Conservation (phyloP, 2,329 filamentous ascomycete species). For the Colletotrichum somersetense region DNA sequence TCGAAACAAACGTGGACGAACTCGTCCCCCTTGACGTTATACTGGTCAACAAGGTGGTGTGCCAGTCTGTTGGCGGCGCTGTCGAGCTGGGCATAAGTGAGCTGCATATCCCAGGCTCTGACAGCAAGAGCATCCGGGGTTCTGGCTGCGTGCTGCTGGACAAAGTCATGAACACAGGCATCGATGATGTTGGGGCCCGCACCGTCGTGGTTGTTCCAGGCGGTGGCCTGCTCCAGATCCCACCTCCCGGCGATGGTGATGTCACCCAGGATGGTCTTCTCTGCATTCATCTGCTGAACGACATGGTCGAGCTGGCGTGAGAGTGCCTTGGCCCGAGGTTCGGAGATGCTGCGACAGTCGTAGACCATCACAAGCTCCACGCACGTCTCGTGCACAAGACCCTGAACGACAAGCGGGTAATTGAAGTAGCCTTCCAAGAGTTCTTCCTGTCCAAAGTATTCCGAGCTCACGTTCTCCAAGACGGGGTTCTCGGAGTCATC, state of each 20-base stretch:
- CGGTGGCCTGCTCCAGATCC: constrained; percentile 13
- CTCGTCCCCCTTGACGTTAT: neutral
- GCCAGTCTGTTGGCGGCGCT: constrained; percentile 28
- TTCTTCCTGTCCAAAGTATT: constrained; percentile 16
- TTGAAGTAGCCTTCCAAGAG: constrained; percentile 26
- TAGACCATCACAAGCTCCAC: constrained; percentile 11
- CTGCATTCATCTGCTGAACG: constrained; percentile 16
- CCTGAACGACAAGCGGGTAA: constrained; percentile 14
- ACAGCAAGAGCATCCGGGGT: constrained; percentile 36
- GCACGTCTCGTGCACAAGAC: constrained; percentile 3
- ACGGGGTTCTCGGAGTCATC: constrained; percentile 9
- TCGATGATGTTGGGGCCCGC: neutral
- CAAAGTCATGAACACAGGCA: constrained; percentile 20
- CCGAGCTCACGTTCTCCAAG: constrained; percentile 4
- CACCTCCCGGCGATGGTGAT: neutral
- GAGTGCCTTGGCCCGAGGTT: constrained; percentile 12
- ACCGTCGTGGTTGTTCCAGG: constrained; percentile 1
- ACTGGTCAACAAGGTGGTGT: constrained; percentile 18
- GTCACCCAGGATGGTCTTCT: neutral
- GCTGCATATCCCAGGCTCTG: constrained; percentile 49
- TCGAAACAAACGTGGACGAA: neutral
- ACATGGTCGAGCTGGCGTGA: constrained; percentile 33
- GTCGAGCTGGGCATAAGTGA: constrained; percentile 48
- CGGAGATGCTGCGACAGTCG: constrained; percentile 4
- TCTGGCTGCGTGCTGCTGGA: neutral